phyloP scores from a whole-genome alignment of 2,329 filamentous ascomycete species.

The Karstenula rhodostoma region DNA sequence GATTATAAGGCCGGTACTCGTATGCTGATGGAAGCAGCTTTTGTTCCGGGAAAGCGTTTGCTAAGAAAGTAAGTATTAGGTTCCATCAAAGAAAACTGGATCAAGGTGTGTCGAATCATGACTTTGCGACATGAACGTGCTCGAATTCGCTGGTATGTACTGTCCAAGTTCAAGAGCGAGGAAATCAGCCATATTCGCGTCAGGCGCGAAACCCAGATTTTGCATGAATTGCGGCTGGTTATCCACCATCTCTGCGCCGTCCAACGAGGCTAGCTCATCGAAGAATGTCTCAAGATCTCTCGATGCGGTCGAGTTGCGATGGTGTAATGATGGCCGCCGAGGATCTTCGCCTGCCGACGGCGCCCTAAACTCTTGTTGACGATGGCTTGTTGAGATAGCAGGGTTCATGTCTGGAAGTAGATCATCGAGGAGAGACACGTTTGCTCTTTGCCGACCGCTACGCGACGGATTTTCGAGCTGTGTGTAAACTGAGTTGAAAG shows the following conservation, averaged over 20 bases:
- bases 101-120: constrained; percentile 32
- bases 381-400: not conserved
- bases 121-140: constrained; percentile 40
- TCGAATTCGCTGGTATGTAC: constrained; percentile 49
- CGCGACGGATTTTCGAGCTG: constrained; percentile 13
- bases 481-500: constrained; percentile 19
- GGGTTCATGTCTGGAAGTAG: constrained; percentile 30
- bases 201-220: constrained; percentile 71
- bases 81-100: constrained; percentile 36
- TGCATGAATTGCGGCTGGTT: constrained; percentile 71
- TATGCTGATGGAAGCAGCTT: not conserved
- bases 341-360: constrained; percentile 17
- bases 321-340: constrained; percentile 6
- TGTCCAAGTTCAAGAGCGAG: constrained; percentile 53
- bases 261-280: constrained; percentile 65
- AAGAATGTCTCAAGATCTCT: constrained; percentile 62
- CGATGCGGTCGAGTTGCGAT: constrained; percentile 46
- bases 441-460: constrained; percentile 9
- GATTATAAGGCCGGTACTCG: not conserved
- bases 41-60: not conserved
- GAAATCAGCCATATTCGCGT: constrained; percentile 66
- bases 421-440: constrained; percentile 25
- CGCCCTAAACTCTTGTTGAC: constrained; percentile 16
- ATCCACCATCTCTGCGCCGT: constrained; percentile 61
- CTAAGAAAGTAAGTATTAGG: constrained; percentile 17